Percentiles rank a stretch among this genome's conserved stretches.
These are phyloP conservation scores for Linum usitatissimum DNA, from an alignment of 345 rosid genomes.

Conservation along the genomic window DNA sequence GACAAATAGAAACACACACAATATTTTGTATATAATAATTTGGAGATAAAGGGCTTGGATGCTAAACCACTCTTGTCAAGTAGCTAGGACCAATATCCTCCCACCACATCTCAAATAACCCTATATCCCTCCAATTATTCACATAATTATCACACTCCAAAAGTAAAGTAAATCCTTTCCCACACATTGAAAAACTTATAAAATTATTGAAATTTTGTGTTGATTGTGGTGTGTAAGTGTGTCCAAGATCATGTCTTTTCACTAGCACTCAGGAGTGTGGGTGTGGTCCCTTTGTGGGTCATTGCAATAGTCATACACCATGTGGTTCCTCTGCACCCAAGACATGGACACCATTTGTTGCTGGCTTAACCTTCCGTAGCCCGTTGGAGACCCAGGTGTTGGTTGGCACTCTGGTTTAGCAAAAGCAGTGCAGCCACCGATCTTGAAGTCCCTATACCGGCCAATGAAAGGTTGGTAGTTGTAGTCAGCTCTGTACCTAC, in stretches of 20 bases:
- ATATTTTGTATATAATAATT: constrained; percentile 1
- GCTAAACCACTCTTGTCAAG: constrained; percentile 24
- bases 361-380: constrained; percentile 35
- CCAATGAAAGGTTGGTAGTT: constrained; percentile 72
- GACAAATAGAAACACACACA: not conserved
- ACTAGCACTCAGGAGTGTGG: constrained; percentile 70
- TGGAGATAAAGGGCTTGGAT: constrained; percentile 23
- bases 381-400: constrained; percentile 33
- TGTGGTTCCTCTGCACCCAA: constrained; percentile 63
- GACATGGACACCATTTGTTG: constrained; percentile 55
- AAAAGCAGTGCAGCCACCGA: constrained; percentile 42
- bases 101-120: not conserved
- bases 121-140: constrained; percentile 9
- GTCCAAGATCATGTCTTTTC: not conserved
- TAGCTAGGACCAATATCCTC: not conserved
- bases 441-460: constrained; percentile 46
- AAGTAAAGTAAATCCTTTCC: not conserved
- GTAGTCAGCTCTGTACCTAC: constrained; percentile 70
- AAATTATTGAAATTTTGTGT: not conserved
- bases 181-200: constrained; percentile 5
- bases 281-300: constrained; percentile 71
- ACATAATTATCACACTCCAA: constrained; percentile 41
- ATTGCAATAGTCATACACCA: constrained; percentile 73
- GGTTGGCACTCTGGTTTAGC: constrained; percentile 35
- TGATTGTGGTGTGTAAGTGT: not conserved